Conservation (phyloP, 2,329 filamentous ascomycete genomes). For the Chaetomium globosum region DNA sequence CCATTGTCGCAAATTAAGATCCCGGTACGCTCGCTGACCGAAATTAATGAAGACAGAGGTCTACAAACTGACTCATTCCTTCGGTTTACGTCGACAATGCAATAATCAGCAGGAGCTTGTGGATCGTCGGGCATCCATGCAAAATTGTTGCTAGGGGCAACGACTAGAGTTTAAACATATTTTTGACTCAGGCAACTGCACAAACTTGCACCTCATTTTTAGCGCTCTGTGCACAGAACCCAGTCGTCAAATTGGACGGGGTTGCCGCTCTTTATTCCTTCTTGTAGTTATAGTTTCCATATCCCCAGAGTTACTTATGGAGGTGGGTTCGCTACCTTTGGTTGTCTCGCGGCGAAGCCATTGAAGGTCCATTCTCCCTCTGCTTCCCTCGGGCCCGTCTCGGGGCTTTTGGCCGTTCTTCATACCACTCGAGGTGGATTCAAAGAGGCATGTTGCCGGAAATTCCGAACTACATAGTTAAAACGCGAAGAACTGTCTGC, state of each 20-base stretch:
- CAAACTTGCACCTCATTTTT: background rate
- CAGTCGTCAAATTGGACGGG: background rate
- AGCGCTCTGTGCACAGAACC: background rate
- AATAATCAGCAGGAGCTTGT: background rate
- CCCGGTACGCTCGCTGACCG: background rate
- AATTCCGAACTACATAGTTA: background rate
- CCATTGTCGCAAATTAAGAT: conserved; percentile 21
- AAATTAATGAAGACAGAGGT: background rate
- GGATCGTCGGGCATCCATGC: background rate
- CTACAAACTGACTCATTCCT: background rate
- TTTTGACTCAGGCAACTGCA: background rate
- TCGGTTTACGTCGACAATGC: background rate
- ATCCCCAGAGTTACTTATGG: too few relatives aligned
- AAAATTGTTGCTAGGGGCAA: conserved; percentile 20
- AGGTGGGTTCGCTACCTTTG: too few relatives aligned
- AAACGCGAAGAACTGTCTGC: background rate
- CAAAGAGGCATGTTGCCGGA: background rate
- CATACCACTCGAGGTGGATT: conserved; percentile 8
- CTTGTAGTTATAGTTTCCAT: too few relatives aligned
- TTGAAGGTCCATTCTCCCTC: background rate
- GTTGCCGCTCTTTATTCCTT: background rate
- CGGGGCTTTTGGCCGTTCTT: background rate
- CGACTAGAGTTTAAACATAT: background rate
- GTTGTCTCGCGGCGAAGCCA: too few relatives aligned
- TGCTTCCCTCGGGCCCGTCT: conserved; percentile 4